A percentile compares a stretch with the other conserved stretches of the same genome.
Conservation (phyloP, 805 yeast genomes). For the Wickerhamiella brachini region DNA sequence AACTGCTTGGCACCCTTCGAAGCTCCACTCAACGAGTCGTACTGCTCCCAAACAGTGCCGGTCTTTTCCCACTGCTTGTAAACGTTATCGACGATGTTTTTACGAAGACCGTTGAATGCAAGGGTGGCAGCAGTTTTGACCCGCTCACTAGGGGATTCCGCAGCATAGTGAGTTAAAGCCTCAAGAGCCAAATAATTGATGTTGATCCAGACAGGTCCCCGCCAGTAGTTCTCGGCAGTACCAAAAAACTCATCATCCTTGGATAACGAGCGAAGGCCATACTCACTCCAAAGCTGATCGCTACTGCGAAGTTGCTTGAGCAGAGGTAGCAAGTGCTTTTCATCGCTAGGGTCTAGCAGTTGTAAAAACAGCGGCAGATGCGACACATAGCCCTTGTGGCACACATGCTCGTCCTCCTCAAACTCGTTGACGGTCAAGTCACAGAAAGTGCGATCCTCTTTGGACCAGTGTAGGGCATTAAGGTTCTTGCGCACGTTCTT, state of each 20-base stretch:
- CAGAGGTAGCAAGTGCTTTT: constrained; percentile 36
- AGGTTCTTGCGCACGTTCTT: constrained; percentile 47
- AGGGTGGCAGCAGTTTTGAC: constrained; percentile 30
- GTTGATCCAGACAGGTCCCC: constrained; percentile 87
- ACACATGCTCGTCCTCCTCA: constrained; percentile 53
- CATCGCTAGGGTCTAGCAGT: constrained; percentile 36
- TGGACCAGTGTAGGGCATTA: constrained; percentile 71
- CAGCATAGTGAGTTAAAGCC: constrained; percentile 43
- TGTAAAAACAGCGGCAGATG: constrained; percentile 72
- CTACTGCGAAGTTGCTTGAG: constrained; percentile 53
- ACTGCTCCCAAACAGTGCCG: constrained; percentile 86
- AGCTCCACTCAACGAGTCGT: constrained; percentile 59
- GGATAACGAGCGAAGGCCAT: constrained; percentile 72
- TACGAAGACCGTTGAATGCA: constrained; percentile 46
- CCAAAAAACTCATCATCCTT: constrained; percentile 51
- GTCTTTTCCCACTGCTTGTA: constrained; percentile 55
- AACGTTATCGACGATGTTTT: constrained; percentile 55
- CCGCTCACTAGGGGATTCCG: constrained; percentile 22
- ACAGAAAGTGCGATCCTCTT: constrained; percentile 52
- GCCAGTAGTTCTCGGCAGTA: constrained; percentile 86
- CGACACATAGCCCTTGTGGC: constrained; percentile 81
- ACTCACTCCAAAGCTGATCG: constrained; percentile 59
- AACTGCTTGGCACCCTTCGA: constrained; percentile 80
- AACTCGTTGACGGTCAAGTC: constrained; percentile 66
- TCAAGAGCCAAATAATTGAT: constrained; percentile 76